Evolutionary conservation across 768 basidiomycete genomes (phyloP), one percentile per base, ranked within the genome.

Genomic region (Leccinum subgranulosum): DNA sequence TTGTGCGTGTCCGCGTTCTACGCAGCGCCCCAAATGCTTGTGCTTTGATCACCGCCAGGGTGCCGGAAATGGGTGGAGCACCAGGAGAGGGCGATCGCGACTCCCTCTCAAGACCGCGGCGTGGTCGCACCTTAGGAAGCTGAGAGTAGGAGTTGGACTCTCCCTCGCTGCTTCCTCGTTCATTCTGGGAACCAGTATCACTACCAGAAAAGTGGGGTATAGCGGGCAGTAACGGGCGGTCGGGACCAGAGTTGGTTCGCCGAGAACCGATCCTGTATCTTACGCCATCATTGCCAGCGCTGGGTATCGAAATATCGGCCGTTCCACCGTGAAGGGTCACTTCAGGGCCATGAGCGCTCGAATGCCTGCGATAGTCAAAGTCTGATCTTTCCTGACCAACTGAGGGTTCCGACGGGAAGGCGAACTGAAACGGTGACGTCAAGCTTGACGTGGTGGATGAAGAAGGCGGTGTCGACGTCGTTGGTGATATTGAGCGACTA

Each of bases 11-110:
- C 57, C 91, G 84, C 54, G 90, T 88, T 71, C 91, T 81, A 52
- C 91, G 86, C 61, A 92, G 76, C 19, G 89, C 89, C 31, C 91
- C 92, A 69, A 93, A 94, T 39, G 92, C 87, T 69, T 93, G 90
- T 45, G 91, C 91, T 75, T 93, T 94, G 75, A 94, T 92, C 56
- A 93, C 90, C 53, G 92, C 91, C 49, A 94, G 82, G 29, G 92
- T 93, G 25, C 88, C 87, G 51, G 87, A 90, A 67, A 91, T 77
- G 27, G 76, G 76, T 57, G 79, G 75, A 53, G 69, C 69, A 43
- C 71, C 69, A 17, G 80, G 79, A 49, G 81, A 80, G 49, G 77
- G 81, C 36, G 81, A 81, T 36, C 76, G 74, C 27, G 76, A 76
- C 62, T 76, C 74, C 65, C 77, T 79, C 34, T 82, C 75, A 27